Evolutionary conservation across 106 monocot genomes (phyloP).

Genomic region (Platanthera guangdongensis): DNA sequence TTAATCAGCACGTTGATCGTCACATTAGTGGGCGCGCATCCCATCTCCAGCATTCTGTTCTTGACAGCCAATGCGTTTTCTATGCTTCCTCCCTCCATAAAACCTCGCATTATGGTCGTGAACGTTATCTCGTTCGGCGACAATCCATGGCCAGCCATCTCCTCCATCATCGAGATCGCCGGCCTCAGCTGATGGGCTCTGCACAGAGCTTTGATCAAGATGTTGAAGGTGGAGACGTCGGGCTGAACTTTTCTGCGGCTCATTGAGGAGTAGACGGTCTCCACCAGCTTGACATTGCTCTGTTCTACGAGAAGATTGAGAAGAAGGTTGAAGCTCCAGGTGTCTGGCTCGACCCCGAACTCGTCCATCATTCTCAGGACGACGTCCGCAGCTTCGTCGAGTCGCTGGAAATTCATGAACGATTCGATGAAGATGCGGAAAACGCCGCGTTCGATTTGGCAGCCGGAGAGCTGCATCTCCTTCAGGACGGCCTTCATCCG

Average conservation of each 20-base stretch:
- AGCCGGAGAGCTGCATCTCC: constrained; percentile 44
- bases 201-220: constrained; percentile 82
- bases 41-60: constrained; percentile 52
- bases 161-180: constrained; percentile 70
- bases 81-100: constrained; percentile 71
- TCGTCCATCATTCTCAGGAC: constrained; percentile 53
- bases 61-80: constrained; percentile 53
- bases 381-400: constrained; percentile 56
- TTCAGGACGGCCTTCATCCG: constrained; percentile 40
- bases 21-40: constrained; percentile 45
- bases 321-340: constrained; percentile 49
- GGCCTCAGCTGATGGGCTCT: constrained; percentile 64
- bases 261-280: constrained; percentile 69
- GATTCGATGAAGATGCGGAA: constrained; percentile 48
- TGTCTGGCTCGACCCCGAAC: constrained; percentile 41
- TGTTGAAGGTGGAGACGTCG: constrained; percentile 79
- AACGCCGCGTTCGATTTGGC: constrained; percentile 34
- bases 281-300: constrained; percentile 64
- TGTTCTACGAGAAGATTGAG: constrained; percentile 71
- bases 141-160: constrained; percentile 53
- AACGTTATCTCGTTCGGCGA: constrained; percentile 79
- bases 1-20: constrained; percentile 63
- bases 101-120: constrained; percentile 84
- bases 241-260: constrained; percentile 35
- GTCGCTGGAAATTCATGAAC: constrained; percentile 28